These are phyloP conservation scores for Cochlearia excelsa DNA, from an alignment of 345 rosid species.

Conservation along the genomic window DNA sequence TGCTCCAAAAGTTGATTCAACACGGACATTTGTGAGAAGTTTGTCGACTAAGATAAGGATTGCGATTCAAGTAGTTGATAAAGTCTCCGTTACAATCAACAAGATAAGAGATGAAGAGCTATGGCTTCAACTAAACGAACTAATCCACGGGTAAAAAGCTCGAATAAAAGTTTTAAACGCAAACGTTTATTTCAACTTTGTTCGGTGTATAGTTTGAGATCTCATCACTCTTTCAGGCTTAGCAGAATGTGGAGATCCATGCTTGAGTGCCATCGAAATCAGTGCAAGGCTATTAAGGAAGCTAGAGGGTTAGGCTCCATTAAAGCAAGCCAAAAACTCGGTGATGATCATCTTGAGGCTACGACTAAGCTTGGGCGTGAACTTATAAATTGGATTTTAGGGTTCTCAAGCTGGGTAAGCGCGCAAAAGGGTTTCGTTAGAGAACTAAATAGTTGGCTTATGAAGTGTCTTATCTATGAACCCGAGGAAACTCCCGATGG, in stretches of 20 bases:
- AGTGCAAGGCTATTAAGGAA: constrained; percentile 69
- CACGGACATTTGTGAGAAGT: constrained; percentile 51
- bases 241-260: constrained; percentile 90
- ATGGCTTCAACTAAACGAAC: constrained; percentile 83
- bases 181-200: background rate
- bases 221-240: constrained; percentile 44
- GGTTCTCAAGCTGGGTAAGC: constrained; percentile 77
- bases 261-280: constrained; percentile 86
- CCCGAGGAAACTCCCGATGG: constrained; percentile 95
- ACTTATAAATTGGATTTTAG: constrained; percentile 66
- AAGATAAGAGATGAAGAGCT: constrained; percentile 97
- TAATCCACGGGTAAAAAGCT: constrained; percentile 71
- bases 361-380: constrained; percentile 72
- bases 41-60: constrained; percentile 82
- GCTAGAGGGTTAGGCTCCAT: constrained; percentile 58
- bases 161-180: background rate
- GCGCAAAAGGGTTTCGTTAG: constrained; percentile 74
- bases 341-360: constrained; percentile 63
- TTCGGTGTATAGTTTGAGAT: background rate
- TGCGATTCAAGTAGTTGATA: constrained; percentile 88
- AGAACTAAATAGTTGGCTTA: constrained; percentile 83
- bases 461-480: constrained; percentile 74
- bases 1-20: constrained; percentile 53
- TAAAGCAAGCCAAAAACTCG: constrained; percentile 56
- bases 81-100: constrained; percentile 69